Evolutionary conservation across 1,284 basidiomycete species (phyloP).

Genomic region (Fistulinella staudtii): DNA sequence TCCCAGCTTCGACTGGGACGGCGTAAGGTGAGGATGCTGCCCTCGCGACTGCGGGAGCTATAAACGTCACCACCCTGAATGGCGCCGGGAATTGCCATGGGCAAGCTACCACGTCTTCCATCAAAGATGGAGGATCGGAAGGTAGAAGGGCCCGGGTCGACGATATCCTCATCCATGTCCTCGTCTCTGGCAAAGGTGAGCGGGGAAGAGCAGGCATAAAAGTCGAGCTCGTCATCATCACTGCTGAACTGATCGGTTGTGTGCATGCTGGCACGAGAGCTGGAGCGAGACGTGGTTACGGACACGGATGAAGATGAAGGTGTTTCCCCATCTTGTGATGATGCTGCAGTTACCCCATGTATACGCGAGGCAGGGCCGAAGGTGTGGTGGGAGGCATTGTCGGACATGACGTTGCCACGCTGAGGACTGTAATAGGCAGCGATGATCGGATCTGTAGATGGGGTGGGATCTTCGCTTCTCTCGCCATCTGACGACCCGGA

Average conservation of each 20-base stretch:
- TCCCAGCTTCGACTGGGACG: slow-evolving; percentile 52
- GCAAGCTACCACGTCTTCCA: slow-evolving; percentile 41
- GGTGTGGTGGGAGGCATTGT: slow-evolving; percentile 49
- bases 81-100: slow-evolving; percentile 42
- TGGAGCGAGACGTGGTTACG: slow-evolving; percentile 39
- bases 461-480: slow-evolving; percentile 33
- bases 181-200: slow-evolving; percentile 36
- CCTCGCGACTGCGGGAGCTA: slow-evolving; percentile 41
- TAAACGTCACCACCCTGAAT: slow-evolving; percentile 16
- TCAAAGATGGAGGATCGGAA: slow-evolving; percentile 19
- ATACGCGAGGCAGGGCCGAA: slow-evolving; percentile 37
- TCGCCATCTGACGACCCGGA: slow-evolving; percentile 27
- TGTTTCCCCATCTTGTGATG: slow-evolving; percentile 27
- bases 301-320: slow-evolving; percentile 44
- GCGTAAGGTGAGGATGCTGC: slow-evolving; percentile 46
- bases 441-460: slow-evolving; percentile 26
- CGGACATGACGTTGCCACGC: slow-evolving; percentile 34
- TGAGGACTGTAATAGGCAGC: slow-evolving; percentile 16
- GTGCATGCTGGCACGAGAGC: slow-evolving; percentile 35
- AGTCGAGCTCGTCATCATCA: slow-evolving; percentile 45
- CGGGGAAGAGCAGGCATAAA: slow-evolving; percentile 33
- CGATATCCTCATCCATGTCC: slow-evolving; percentile 31
- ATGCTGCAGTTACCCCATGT: slow-evolving; percentile 16
- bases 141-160: slow-evolving; percentile 17
- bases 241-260: slow-evolving; percentile 44